phyloP scores from a whole-genome alignment of 2,329 filamentous ascomycete genomes.

The Daldinia sp. region DNA sequence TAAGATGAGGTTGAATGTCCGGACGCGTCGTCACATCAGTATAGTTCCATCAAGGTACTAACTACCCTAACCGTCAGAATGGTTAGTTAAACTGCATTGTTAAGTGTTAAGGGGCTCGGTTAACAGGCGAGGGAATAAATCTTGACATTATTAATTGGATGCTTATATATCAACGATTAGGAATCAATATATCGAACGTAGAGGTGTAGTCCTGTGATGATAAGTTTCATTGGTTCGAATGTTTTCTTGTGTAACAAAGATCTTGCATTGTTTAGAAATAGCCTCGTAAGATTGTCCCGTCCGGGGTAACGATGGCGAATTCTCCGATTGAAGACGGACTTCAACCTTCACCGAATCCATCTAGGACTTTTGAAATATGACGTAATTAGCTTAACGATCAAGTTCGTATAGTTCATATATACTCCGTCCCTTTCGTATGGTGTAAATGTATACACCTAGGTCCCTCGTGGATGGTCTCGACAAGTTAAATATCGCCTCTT shows the following conservation, averaged over 20 bases:
- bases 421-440: neutral
- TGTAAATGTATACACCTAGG: neutral
- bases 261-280: slow-evolving; percentile 1
- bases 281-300: neutral
- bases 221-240: neutral
- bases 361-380: neutral
- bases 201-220: neutral
- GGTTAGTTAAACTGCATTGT: neutral
- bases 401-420: neutral
- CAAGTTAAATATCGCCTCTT: neutral
- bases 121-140: neutral
- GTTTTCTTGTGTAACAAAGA: neutral
- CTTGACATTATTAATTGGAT: slow-evolving; percentile 2
- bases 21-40: too few species aligned
- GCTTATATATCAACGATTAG: slow-evolving; percentile 7
- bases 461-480: neutral
- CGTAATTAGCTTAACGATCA: neutral
- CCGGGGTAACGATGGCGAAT: neutral
- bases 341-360: neutral
- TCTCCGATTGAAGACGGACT: neutral
- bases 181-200: neutral
- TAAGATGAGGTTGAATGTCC: too few species aligned
- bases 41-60: too few species aligned
- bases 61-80: neutral
- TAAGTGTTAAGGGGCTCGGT: neutral